Conservation (phyloP, 2,329 filamentous ascomycete genomes). For the Aureobasidium pullulans region DNA sequence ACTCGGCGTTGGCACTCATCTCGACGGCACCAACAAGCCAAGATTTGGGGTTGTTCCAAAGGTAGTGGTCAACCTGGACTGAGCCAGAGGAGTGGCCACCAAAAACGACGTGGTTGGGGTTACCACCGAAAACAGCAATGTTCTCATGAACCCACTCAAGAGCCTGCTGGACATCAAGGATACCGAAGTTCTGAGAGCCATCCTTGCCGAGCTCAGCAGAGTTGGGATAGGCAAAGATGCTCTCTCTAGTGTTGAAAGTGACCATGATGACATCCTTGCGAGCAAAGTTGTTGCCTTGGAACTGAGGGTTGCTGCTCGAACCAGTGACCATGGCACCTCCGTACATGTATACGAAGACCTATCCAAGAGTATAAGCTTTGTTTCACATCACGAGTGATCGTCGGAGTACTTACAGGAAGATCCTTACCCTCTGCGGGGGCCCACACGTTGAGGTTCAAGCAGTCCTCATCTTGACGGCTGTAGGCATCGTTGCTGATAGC, state of each 20-base stretch:
- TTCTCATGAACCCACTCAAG: conserved; percentile 9
- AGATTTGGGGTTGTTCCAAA: conserved; percentile 22
- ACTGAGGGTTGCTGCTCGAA: conserved; percentile 17
- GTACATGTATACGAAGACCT: conserved; percentile 13
- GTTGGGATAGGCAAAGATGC: conserved; percentile 11
- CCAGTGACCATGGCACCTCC: conserved; percentile 13
- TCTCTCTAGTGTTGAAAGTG: conserved; percentile 12
- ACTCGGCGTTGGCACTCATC: conserved; percentile 38
- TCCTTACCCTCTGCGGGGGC: background rate
- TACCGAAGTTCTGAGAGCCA: conserved; percentile 11
- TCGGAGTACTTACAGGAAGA: background rate
- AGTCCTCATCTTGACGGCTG: conserved; percentile 15
- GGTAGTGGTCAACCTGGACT: conserved; percentile 30
- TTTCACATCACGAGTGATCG: background rate
- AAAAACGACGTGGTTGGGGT: conserved; percentile 7
- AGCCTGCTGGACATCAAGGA: conserved; percentile 9
- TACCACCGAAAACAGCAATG: conserved; percentile 11
- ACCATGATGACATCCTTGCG: conserved; percentile 12
- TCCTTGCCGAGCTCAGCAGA: conserved; percentile 9
- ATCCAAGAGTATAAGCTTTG: background rate
- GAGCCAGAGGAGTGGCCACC: conserved; percentile 31
- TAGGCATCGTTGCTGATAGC: conserved; percentile 19
- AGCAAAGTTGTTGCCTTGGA: conserved; percentile 20
- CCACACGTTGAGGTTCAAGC: conserved; percentile 13
- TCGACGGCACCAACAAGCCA: conserved; percentile 20